Conservation (phyloP, 2,329 filamentous ascomycete genomes). For the Trichoderma oligosporum region DNA sequence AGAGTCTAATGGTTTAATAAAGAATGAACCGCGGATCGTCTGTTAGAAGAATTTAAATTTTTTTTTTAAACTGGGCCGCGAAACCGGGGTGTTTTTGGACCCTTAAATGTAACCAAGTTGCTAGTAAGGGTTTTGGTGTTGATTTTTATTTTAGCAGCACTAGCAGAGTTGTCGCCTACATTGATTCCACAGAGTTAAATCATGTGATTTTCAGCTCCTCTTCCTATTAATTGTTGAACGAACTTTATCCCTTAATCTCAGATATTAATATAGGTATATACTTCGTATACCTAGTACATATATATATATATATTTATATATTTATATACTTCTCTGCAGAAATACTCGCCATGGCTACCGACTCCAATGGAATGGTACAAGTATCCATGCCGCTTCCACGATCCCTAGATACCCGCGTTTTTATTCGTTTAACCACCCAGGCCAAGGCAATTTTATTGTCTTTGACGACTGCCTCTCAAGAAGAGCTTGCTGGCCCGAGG, state of each 20-base stretch:
- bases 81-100: conserved; percentile 8
- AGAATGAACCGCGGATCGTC: too few relatives aligned
- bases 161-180: not conserved
- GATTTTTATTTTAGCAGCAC: not conserved
- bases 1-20: not conserved
- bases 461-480: conserved; percentile 54
- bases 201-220: conserved; percentile 24
- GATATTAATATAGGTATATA: not conserved
- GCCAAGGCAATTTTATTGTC: conserved; percentile 58
- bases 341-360: conserved; percentile 24
- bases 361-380: conserved; percentile 31
- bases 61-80: conserved; percentile 12
- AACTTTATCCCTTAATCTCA: not conserved
- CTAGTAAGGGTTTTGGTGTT: conserved; percentile 5
- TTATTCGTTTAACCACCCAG: conserved; percentile 56
- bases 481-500: conserved; percentile 47
- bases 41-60: conserved; percentile 5
- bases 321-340: too few relatives aligned
- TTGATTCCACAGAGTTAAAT: conserved; percentile 11
- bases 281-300: not conserved
- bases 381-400: conserved; percentile 59
- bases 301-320: too few relatives aligned
- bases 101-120: conserved; percentile 5
- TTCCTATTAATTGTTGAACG: not conserved
- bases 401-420: conserved; percentile 58